These are phyloP conservation scores for Rhodotorula mucilaginosa DNA, from an alignment of 1,284 basidiomycete species.

Conservation along the genomic window DNA sequence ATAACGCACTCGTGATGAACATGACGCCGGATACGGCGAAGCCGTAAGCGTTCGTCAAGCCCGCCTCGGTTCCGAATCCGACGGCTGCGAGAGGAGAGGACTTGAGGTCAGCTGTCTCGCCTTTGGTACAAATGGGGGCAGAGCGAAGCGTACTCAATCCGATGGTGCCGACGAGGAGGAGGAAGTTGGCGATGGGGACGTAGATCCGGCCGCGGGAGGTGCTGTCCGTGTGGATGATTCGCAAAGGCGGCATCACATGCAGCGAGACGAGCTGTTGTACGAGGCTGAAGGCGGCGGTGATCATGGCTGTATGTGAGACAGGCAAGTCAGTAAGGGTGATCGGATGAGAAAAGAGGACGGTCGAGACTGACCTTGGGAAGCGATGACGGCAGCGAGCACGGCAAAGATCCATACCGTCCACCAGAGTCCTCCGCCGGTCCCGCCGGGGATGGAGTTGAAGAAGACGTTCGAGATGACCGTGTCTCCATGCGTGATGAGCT, in stretches of 20 bases:
- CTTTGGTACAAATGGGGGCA: too few species aligned
- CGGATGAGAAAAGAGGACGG: slow-evolving; percentile 33
- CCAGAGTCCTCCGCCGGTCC: slow-evolving; percentile 28
- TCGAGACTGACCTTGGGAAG: slow-evolving; percentile 24
- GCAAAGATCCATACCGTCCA: slow-evolving; percentile 64
- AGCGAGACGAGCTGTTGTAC: slow-evolving; percentile 30
- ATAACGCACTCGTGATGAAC: slow-evolving; percentile 25
- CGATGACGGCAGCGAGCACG: slow-evolving; percentile 60
- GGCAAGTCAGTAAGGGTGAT: slow-evolving; percentile 33
- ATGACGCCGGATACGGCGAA: slow-evolving; percentile 22
- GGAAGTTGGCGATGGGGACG: slow-evolving; percentile 62
- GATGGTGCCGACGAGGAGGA: slow-evolving; percentile 59
- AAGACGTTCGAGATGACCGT: slow-evolving; percentile 60
- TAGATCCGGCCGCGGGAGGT: slow-evolving; percentile 63
- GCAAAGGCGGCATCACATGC: slow-evolving; percentile 20
- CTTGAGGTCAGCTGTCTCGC: too few species aligned
- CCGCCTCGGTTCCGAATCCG: slow-evolving; percentile 31
- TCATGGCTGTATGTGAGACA: slow-evolving; percentile 56
- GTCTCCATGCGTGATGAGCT: slow-evolving; percentile 57
- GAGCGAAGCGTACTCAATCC: slow-evolving; percentile 47
- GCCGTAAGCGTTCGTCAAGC: slow-evolving; percentile 18
- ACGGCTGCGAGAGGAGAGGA: neutral
- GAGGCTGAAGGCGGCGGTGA: slow-evolving; percentile 65
- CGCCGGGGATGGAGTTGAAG: slow-evolving; percentile 64
- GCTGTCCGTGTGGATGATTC: slow-evolving; percentile 60